Evolutionary conservation across 2,329 filamentous ascomycete species (phyloP).

Genomic region (Thielaviopsis populi): DNA sequence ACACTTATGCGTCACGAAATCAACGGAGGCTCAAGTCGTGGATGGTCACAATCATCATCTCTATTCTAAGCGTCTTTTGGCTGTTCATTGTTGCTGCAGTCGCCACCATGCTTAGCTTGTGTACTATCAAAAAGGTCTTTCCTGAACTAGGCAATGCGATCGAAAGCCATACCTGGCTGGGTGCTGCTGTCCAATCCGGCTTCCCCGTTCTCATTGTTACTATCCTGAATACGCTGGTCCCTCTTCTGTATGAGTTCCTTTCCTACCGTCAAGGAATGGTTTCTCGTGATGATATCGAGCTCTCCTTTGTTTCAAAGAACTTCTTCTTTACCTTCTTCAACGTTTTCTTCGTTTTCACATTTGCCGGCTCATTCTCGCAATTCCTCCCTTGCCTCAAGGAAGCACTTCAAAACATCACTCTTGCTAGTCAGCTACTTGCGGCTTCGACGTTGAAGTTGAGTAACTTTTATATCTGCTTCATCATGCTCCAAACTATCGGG

Average conservation of each 20-base stretch:
- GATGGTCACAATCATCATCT: constrained; percentile 70
- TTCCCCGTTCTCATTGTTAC: constrained; percentile 76
- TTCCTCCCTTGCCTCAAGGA: constrained; percentile 60
- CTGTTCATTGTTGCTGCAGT: constrained; percentile 66
- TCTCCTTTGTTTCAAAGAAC: constrained; percentile 94
- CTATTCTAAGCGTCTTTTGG: constrained; percentile 75
- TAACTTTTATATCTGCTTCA: constrained; percentile 83
- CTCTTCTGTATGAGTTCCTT: constrained; percentile 87
- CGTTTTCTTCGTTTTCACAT: constrained; percentile 86
- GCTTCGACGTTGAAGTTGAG: constrained; percentile 57
- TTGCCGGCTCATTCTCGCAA: constrained; percentile 67
- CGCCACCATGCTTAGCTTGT: constrained; percentile 64
- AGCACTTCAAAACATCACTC: constrained; percentile 62
- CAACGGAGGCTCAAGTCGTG: constrained; percentile 65
- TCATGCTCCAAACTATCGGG: constrained; percentile 86
- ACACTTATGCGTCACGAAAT: constrained; percentile 69
- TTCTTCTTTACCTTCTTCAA: constrained; percentile 99
- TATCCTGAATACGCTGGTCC: constrained; percentile 74
- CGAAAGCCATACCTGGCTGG: constrained; percentile 50
- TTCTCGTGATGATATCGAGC: constrained; percentile 82
- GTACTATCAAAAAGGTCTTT: constrained; percentile 59
- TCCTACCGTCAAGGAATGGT: constrained; percentile 89
- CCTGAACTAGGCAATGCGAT: constrained; percentile 56
- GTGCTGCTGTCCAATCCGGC: constrained; percentile 71
- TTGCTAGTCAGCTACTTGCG: constrained; percentile 62